These are phyloP conservation scores for Chlorella sorokiniana DNA, from an alignment of 139 green algal species.

Conservation along the genomic window DNA sequence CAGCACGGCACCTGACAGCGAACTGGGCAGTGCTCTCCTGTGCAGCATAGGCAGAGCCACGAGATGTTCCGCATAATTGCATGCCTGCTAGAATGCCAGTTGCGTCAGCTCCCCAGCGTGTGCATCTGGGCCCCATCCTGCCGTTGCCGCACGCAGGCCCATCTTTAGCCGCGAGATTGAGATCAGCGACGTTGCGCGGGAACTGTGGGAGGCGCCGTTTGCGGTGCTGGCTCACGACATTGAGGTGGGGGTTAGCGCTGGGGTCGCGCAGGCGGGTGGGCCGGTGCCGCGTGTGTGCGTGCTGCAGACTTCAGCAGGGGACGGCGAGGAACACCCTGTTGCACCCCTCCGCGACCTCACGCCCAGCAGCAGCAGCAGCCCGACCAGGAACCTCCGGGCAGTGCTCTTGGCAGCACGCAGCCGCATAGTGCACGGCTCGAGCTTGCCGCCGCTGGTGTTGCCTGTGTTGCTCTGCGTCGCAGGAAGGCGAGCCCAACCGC, in stretches of 20 bases:
- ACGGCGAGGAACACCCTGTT: no score
- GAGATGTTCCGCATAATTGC: no score
- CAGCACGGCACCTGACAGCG: neutral
- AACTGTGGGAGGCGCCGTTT: conserved; percentile 50
- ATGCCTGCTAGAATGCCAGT: no score
- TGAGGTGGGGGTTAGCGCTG: neutral
- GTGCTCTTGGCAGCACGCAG: no score
- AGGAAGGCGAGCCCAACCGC: conserved; percentile 27
- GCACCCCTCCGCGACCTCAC: no score
- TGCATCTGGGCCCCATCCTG: neutral
- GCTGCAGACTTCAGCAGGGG: no score
- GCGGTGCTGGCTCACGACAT: conserved; percentile 45
- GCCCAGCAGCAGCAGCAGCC: no score
- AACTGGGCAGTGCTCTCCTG: neutral
- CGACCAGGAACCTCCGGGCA: no score
- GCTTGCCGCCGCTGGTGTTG: neutral
- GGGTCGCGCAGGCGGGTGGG: neutral
- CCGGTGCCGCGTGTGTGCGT: neutral
- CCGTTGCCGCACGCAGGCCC: conserved; percentile 21
- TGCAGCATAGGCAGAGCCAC: no score
- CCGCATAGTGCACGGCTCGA: no score
- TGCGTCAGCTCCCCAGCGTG: neutral
- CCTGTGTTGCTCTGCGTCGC: neutral
- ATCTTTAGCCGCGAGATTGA: conserved; percentile 43
- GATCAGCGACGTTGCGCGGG: conserved; percentile 40